Base-by-base conservation (phyloP, 2,329 filamentous ascomycete species). In the Phaeosphaeria sp. region DNA sequence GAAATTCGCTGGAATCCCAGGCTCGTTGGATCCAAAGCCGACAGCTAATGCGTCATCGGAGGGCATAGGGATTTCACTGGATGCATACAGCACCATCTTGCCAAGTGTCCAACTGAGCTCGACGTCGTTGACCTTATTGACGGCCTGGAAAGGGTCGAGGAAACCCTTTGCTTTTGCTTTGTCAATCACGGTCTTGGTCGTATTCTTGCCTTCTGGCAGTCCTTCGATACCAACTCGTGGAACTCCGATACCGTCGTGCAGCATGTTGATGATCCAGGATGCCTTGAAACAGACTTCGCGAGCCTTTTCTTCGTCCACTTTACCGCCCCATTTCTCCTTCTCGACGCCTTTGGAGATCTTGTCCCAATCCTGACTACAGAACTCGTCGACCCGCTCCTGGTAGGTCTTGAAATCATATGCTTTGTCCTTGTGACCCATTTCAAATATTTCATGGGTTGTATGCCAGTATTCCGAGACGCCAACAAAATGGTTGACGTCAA, bases 391-490 rank as follows among this genome's bases (percentile, higher is more conserved):
- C 36, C 90, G 87, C 62, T 89, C 83, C 72, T 98, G 93, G 69
- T 98, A 99, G 0, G 90, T 93, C 60, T 89, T 86, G 66, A 97
- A 91, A 71, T 98, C 93, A 75, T 98, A 99, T 0, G 91, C 87
- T 65, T 91, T 89, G 66, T 88, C 85, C 25, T 91, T 89, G 63
- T 91, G 88, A 3, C 87, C 88, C 81, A 87, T 86, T 58, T 90
- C 86, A 65, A 99, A 98, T 1, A 98, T 89, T 54, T 95, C 93
- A 69, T 99, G 95, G 0, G 95, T 99, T 0, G 94, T 96, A 76
- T 99, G 95, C 94, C 95, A 99, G 78, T 96, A 99, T 74, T 99
- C 95, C 0, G 94, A 98, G 3, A 99, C 94, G 11, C 95, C 95
- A 25, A 99, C 89, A 71, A 99, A 99, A 75, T 97, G 96, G 69